Base-by-base conservation (phyloP, 129 eudicot genomes). In the Erigeron canadensis region DNA sequence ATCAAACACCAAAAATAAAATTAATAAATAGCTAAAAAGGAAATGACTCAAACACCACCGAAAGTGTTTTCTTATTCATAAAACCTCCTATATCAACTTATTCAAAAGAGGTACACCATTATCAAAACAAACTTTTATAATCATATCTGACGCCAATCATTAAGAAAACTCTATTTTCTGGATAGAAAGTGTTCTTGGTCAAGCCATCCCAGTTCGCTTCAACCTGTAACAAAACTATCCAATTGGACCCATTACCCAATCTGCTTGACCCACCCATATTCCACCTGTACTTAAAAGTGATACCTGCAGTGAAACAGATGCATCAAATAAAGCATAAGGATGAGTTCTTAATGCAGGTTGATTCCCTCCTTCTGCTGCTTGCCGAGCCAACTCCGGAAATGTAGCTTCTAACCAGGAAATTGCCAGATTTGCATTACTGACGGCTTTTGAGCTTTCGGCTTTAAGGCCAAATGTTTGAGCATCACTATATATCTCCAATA, bases 341-440 rank as follows among this genome's bases (percentile, higher is more conserved):
- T 85, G 91, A 67, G 97, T 88, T 80, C 79, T 87, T 56, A 90
- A 79, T 28, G 87, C 92, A 53, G 71, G 77, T 22, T 68, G 75
- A 62, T 82, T 82, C 80, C 83, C 90, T 9, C 84, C 81, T 84
- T 89, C 88, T 19, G 71, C 86, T 66, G 77, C 82, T 81, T 86
- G 86, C 37, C 74, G 79, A 75, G 78, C 73, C 79, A 94, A 76
- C 75, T 87, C 98, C 15, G 98, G 96, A 84, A 94, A 94, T 76
- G 98, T 94, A 50, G 97, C 87, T 83, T 89, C 98, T 83, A 93
- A 79, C 98, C 98, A 93, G 43, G 96, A 85, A 53, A 93, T 89
- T 77, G 98, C 85, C 76, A 84, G 75, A 45, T 66, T 87, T 53
- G 97, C 87, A 77, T 85, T 87, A 46, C 72, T 84, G 67, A 83